Evolutionary conservation across 2,329 filamentous ascomycete genomes (phyloP), one percentile per base, ranked within the genome.

Genomic region (Aspergillus carbonarius): DNA sequence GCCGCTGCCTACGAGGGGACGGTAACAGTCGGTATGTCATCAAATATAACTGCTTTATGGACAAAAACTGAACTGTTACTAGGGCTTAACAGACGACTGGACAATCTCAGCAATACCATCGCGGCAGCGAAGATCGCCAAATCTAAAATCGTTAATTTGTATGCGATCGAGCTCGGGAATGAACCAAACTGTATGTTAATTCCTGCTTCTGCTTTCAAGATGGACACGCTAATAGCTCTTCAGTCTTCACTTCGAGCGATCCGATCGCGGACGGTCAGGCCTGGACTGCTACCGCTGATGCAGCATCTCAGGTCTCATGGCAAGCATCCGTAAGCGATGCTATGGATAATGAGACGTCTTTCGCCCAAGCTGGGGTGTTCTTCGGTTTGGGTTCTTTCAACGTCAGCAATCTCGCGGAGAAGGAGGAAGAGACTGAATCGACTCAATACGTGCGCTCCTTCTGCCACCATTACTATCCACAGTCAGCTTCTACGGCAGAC

Each of bases 161-260:
- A 80, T 17, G 81, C 83, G 2, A 81, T 85, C 34, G 83, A 86
- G 64, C 72, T 85, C 1, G 83, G 83, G 1, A 85, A 85, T 63
- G 83, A 85, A 56, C 83, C 83, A 3, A 81, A 85, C 60, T 83
- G 82, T 83, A 64, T 62, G 78, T 20, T 6, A 1, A 7, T 5
- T 2, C 9, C 23, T 3, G 0, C 30, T 7, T 1, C 25, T 6
- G 17, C 5, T 7, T 17, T 17, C 18, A n/a, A 4, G n/a, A 17
- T 2, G 20, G 8, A 1, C 8, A 35, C 32, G 9, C 34, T 25
- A 39, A 34, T 7, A 17, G 27, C 13, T 34, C 20, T 6, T 1
- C 15, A 71, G 68, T 71, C 58, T 72, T 63, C 39, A 55, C 59
- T 1, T 49, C 34, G 32, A 66, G 58, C n/a, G 70, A 72, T 27